phyloP scores from a whole-genome alignment of 495 filamentous ascomycete species.

The Talaromyces adpressus region DNA sequence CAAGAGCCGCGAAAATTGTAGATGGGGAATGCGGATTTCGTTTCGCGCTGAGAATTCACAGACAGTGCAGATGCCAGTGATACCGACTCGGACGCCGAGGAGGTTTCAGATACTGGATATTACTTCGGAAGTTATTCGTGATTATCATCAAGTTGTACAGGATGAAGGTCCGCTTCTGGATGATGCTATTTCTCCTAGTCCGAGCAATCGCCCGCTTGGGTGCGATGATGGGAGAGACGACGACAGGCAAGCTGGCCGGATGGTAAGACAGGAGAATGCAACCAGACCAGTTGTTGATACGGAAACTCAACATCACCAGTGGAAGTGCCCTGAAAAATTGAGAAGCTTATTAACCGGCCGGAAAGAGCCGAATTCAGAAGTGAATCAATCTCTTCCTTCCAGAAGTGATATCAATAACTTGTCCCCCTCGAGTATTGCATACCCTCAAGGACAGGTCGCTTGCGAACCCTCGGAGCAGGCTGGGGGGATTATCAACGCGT shows the following conservation, averaged over 20 bases:
- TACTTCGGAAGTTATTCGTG: slow-evolving; percentile 5
- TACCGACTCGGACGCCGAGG: slow-evolving; percentile 17
- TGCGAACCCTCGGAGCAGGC: neutral
- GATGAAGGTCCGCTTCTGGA: neutral
- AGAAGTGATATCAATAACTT: neutral
- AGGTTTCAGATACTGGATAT: slow-evolving; percentile 23
- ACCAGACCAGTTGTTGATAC: neutral
- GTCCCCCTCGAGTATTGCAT: neutral
- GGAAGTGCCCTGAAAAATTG: neutral
- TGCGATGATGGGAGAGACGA: neutral
- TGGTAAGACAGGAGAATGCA: neutral
- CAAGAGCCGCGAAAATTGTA: slow-evolving; percentile 22
- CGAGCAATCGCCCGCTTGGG: neutral
- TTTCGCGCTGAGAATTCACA: slow-evolving; percentile 29
- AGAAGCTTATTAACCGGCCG: neutral
- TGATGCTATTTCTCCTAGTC: neutral
- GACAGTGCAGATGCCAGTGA: slow-evolving; percentile 18
- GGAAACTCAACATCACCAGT: neutral
- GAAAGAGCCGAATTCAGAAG: slow-evolving; percentile 5
- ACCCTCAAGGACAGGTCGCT: neutral
- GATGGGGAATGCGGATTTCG: slow-evolving; percentile 27
- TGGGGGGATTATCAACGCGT: neutral
- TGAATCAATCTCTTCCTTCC: neutral
- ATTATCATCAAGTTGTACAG: neutral
- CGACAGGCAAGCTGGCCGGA: neutral